Evolutionary conservation across 306 rosid species (phyloP).

Genomic region (Cucurbita pepo): DNA sequence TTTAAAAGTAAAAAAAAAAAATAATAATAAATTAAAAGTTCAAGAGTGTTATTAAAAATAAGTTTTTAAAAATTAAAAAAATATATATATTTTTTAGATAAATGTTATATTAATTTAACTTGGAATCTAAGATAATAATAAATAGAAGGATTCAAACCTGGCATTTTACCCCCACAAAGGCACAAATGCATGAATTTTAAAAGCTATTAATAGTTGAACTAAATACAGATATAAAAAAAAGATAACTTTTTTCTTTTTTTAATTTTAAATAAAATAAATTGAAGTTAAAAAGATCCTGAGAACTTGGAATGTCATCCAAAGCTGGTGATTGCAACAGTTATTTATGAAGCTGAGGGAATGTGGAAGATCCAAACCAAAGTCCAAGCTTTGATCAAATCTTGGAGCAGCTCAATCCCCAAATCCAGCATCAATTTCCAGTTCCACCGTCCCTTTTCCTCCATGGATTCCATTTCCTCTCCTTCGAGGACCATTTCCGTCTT

Average conservation of each 20-base stretch:
- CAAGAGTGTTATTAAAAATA: too few species aligned
- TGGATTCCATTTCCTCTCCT: slow-evolving; percentile 30
- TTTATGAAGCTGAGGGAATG: neutral
- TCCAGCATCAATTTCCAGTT: neutral
- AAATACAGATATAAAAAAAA: neutral
- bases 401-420: slow-evolving; percentile 7
- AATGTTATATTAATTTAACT: too few species aligned
- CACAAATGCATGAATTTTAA: neutral
- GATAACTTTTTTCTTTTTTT: too few species aligned
- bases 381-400: neutral
- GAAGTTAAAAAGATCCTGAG: neutral
- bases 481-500: slow-evolving; percentile 44
- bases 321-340: neutral
- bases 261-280: too few species aligned
- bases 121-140: too few species aligned
- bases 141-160: neutral
- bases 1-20: too few species aligned
- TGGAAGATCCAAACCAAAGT: neutral
- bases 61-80: too few species aligned
- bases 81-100: too few species aligned
- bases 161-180: neutral
- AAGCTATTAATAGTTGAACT: neutral
- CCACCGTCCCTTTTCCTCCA: neutral
- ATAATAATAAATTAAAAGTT: too few species aligned
- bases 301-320: neutral